Evolutionary conservation across 2,329 filamentous ascomycete genomes (phyloP).

Genomic region (Aspergillus japonicus): DNA sequence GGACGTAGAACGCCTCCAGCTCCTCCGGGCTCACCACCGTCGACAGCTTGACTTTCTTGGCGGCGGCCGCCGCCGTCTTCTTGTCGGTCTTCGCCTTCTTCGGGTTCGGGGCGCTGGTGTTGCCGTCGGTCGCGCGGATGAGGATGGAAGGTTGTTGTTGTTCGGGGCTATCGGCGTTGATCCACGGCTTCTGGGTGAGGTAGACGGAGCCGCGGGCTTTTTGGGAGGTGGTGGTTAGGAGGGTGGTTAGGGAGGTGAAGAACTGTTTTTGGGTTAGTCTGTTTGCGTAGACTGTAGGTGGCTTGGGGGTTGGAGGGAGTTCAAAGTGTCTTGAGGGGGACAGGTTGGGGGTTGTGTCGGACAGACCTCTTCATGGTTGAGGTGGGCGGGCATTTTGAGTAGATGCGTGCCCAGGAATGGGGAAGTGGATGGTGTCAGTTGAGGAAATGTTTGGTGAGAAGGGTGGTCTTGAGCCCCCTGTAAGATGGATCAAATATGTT

Average conservation of each 20-base stretch:
- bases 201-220: slow-evolving; percentile 44
- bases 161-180: slow-evolving; percentile 8
- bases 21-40: slow-evolving; percentile 76
- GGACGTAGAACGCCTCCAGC: slow-evolving; percentile 75
- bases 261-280: slow-evolving; percentile 32
- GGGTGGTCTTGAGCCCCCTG: background rate
- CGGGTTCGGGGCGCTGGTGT: slow-evolving; percentile 50
- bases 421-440: background rate
- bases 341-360: background rate
- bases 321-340: background rate
- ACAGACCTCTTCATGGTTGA: slow-evolving; percentile 44
- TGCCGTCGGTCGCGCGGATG: slow-evolving; percentile 81
- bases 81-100: slow-evolving; percentile 32
- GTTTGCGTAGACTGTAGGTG: too few species aligned
- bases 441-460: background rate
- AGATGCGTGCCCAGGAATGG: background rate
- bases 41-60: slow-evolving; percentile 72
- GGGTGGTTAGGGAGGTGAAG: slow-evolving; percentile 41
- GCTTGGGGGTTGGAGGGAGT: background rate
- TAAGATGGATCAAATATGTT: background rate
- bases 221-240: slow-evolving; percentile 41
- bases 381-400: slow-evolving; percentile 34
- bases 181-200: slow-evolving; percentile 45
- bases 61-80: slow-evolving; percentile 47
- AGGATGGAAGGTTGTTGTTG: slow-evolving; percentile 62